A percentile compares a stretch with the other conserved stretches of the same genome.
Evolutionary conservation across 2,329 filamentous ascomycete species (phyloP).

Genomic region (Claviceps sorghi): DNA sequence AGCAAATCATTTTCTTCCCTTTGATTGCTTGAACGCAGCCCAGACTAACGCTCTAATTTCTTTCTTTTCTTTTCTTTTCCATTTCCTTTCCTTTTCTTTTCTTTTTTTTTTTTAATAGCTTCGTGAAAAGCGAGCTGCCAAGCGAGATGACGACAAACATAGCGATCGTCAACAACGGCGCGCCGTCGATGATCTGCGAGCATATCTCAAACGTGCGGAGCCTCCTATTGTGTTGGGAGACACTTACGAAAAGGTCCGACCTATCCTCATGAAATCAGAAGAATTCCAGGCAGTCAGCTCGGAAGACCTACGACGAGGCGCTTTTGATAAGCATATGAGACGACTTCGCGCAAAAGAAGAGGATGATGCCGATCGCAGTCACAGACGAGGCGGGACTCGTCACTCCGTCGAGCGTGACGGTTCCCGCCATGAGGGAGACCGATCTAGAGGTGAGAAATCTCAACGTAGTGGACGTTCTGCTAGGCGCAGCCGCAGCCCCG

Average conservation of each 20-base stretch:
- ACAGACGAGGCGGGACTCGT: conserved; percentile 40
- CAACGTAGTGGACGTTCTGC: conserved; percentile 42
- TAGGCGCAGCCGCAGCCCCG: conserved; percentile 72
- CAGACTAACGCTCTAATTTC: neutral
- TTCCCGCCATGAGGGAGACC: conserved; percentile 48
- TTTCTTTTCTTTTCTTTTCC: neutral
- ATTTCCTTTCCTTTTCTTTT: neutral
- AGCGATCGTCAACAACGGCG: conserved; percentile 75
- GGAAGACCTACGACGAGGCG: conserved; percentile 67
- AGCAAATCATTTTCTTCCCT: conserved; percentile 10
- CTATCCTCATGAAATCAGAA: conserved; percentile 62
- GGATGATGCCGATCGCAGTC: conserved; percentile 58
- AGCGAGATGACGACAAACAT: conserved; percentile 72
- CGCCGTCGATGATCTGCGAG: conserved; percentile 70
- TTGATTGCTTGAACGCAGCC: too few species aligned
- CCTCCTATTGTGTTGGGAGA: conserved; percentile 66
- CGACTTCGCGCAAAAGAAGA: conserved; percentile 86
- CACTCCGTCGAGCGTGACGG: conserved; percentile 34
- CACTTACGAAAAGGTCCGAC: conserved; percentile 76
- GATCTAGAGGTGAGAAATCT: conserved; percentile 45
- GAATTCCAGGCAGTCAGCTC: conserved; percentile 74
- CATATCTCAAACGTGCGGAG: conserved; percentile 76
- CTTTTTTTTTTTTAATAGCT: conserved; percentile 32
- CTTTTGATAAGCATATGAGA: conserved; percentile 84
- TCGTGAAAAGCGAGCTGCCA: conserved; percentile 70